Evolutionary conservation across 2,329 filamentous ascomycete genomes (phyloP).

Genomic region (Aureobasidium sp.): DNA sequence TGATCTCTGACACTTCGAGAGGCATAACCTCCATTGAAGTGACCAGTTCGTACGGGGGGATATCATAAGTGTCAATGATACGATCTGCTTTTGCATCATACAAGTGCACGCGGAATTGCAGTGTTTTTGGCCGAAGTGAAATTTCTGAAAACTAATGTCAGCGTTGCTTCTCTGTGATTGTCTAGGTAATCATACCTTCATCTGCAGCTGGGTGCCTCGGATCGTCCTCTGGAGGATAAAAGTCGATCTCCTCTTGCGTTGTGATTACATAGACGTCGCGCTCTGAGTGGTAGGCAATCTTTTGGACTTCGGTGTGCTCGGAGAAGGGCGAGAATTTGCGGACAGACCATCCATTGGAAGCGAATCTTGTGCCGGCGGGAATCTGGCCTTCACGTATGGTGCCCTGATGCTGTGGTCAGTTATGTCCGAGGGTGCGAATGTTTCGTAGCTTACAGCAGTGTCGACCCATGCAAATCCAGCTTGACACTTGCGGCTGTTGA

Average conservation of each 20-base stretch:
- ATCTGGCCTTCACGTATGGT: slow-evolving; percentile 65
- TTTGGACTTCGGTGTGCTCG: slow-evolving; percentile 53
- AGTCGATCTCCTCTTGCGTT: slow-evolving; percentile 58
- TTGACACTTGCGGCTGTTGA: slow-evolving; percentile 69
- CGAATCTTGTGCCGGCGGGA: slow-evolving; percentile 56
- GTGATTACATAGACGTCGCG: slow-evolving; percentile 69
- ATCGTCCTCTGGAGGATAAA: slow-evolving; percentile 79
- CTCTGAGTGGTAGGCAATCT: slow-evolving; percentile 66
- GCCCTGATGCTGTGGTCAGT: slow-evolving; percentile 38
- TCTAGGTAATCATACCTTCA: slow-evolving; percentile 45
- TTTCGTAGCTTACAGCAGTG: slow-evolving; percentile 33
- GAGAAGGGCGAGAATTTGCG: slow-evolving; percentile 56
- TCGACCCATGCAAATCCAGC: slow-evolving; percentile 78
- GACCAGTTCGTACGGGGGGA: slow-evolving; percentile 67
- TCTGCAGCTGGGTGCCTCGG: slow-evolving; percentile 71
- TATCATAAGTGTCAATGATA: slow-evolving; percentile 64
- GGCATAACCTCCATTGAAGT: slow-evolving; percentile 76
- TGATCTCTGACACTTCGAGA: slow-evolving; percentile 84
- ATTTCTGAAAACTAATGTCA: slow-evolving; percentile 33
- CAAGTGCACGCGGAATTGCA: slow-evolving; percentile 67
- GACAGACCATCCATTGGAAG: slow-evolving; percentile 67
- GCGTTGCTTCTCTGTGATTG: background rate
- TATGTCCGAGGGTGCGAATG: background rate
- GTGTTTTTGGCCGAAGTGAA: slow-evolving; percentile 55
- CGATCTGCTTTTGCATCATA: slow-evolving; percentile 69